Percentiles rank a stretch among this genome's conserved stretches.
These are phyloP conservation scores for Letharia lupina DNA, from an alignment of 495 filamentous ascomycete species.

Conservation along the genomic window DNA sequence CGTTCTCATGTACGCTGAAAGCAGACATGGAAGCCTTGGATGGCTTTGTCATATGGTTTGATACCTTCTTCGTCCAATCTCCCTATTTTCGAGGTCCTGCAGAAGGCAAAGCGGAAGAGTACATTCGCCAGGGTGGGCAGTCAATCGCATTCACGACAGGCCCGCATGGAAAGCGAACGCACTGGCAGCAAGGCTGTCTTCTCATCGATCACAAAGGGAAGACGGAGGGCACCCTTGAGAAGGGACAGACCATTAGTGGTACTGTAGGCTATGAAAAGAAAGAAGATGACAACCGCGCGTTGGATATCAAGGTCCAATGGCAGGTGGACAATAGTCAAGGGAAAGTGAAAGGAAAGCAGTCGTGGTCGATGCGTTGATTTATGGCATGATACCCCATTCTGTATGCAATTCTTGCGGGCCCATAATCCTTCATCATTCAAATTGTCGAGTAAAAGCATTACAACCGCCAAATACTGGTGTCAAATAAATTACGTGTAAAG, in stretches of 20 bases:
- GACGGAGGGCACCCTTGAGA: constrained; percentile 34
- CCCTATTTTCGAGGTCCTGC: constrained; percentile 35
- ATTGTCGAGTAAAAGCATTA: background rate
- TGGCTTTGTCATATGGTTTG: constrained; percentile 57
- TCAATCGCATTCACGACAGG: constrained; percentile 45
- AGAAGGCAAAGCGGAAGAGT: constrained; percentile 37
- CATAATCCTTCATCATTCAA: background rate
- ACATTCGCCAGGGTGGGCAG: constrained; percentile 13
- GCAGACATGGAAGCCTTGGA: constrained; percentile 49
- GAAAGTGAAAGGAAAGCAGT: constrained; percentile 19
- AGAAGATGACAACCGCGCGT: constrained; percentile 35
- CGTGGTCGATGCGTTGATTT: constrained; percentile 24
- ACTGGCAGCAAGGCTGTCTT: constrained; percentile 44
- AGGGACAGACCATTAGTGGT: constrained; percentile 42
- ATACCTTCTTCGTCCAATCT: constrained; percentile 53
- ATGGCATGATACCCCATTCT: constrained; percentile 13
- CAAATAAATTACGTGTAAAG: no score
- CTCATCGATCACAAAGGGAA: constrained; percentile 40
- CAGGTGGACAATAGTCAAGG: constrained; percentile 28
- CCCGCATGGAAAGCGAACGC: constrained; percentile 43
- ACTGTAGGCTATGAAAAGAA: constrained; percentile 45
- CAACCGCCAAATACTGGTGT: background rate
- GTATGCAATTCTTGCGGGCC: background rate
- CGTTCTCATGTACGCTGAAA: constrained; percentile 47
- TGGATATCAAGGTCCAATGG: constrained; percentile 46